Conservation (phyloP, 345 rosid genomes). For the Gossypium sturtianum region DNA sequence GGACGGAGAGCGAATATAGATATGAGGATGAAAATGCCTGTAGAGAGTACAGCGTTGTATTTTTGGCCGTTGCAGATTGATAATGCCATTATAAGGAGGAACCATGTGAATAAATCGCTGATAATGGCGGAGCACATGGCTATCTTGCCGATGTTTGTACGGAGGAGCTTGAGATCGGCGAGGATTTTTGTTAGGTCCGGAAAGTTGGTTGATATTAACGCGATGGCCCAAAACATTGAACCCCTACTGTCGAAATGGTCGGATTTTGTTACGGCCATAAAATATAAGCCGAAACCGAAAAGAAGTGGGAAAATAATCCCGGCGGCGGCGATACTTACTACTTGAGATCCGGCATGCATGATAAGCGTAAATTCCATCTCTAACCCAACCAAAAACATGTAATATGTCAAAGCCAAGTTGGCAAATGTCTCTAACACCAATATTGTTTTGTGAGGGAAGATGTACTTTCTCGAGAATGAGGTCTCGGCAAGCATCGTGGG, state of each 20-base stretch:
- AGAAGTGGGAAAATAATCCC: slow-evolving; percentile 33
- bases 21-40: slow-evolving; percentile 20
- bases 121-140: slow-evolving; percentile 47
- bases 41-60: slow-evolving; percentile 13
- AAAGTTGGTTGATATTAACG: slow-evolving; percentile 55
- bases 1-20: slow-evolving; percentile 42
- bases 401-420: slow-evolving; percentile 40
- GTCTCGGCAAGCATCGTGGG: slow-evolving; percentile 20
- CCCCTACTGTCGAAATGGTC: slow-evolving; percentile 17
- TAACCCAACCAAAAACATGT: slow-evolving; percentile 57
- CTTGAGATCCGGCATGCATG: slow-evolving; percentile 18
- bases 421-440: slow-evolving; percentile 43
- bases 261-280: slow-evolving; percentile 8
- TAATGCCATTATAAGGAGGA: slow-evolving; percentile 26
- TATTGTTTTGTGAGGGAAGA: slow-evolving; percentile 30
- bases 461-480: accelerated
- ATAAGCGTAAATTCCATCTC: slow-evolving; percentile 51
- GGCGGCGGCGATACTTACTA: slow-evolving; percentile 31
- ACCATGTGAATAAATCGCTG: slow-evolving; percentile 49
- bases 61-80: slow-evolving; percentile 7
- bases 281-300: slow-evolving; percentile 30
- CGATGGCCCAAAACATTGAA: slow-evolving; percentile 38
- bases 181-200: slow-evolving; percentile 50
- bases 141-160: slow-evolving; percentile 43
- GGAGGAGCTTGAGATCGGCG: slow-evolving; percentile 61